phyloP scores from a whole-genome alignment of 176 grass and related monocot species.

The Aegilops speltoides region DNA sequence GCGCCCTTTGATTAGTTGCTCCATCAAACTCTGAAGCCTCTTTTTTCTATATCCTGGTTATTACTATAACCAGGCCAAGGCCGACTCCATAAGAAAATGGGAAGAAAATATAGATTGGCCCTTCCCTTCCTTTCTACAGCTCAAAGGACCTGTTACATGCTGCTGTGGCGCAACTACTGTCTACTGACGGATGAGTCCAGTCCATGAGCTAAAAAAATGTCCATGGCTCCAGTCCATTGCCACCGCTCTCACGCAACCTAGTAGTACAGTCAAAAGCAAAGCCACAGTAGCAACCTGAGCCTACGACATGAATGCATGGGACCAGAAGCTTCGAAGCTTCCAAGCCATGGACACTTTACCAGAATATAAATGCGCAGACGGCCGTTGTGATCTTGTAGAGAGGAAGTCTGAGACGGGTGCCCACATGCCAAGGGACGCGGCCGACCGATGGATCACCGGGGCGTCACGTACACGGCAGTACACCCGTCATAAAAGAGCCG shows the following conservation, averaged over 20 bases:
- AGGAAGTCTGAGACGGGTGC: background rate
- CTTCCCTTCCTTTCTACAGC: too few species aligned
- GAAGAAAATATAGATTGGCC: too few species aligned
- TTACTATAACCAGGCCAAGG: too few species aligned
- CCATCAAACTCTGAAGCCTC: too few species aligned
- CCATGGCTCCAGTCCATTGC: too few species aligned
- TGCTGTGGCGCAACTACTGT: too few species aligned
- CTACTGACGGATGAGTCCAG: too few species aligned
- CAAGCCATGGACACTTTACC: background rate
- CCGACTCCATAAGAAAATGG: too few species aligned
- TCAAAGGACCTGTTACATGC: too few species aligned
- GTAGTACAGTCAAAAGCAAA: background rate
- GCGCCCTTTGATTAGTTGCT: too few species aligned
- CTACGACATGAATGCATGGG: background rate
- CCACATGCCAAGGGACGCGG: background rate
- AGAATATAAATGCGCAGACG: background rate
- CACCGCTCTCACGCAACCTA: background rate
- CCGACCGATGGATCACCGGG: background rate
- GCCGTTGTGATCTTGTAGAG: background rate
- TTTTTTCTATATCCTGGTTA: too few species aligned
- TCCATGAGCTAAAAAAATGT: too few species aligned
- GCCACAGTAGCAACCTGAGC: background rate
- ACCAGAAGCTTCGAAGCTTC: background rate
- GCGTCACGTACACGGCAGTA: background rate
- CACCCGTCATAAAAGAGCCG: slow-evolving; percentile 17